A percentile compares a stretch with the other conserved stretches of the same genome.
phyloP scores from a whole-genome alignment of 306 rosid species.

The Arachis stenosperma region DNA sequence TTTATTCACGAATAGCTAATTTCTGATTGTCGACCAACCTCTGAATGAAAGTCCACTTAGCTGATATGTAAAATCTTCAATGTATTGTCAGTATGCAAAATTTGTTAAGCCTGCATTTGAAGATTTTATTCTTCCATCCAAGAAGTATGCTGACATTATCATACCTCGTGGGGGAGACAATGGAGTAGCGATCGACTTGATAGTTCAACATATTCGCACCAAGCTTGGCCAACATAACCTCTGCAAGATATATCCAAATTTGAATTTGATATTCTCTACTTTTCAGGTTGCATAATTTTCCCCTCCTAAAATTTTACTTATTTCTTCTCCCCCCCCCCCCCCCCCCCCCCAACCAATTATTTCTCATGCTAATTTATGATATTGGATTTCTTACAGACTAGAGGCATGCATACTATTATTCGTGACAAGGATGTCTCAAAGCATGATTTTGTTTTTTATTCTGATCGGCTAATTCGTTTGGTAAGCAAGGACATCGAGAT shows the following conservation, averaged over 20 bases:
- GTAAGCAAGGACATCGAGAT: conserved; percentile 47
- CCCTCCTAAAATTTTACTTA: conserved; percentile 4
- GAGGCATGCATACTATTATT: conserved; percentile 97
- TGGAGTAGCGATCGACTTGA: conserved; percentile 90
- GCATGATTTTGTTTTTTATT: conserved; percentile 89
- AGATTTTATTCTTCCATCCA: conserved; percentile 91
- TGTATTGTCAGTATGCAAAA: conserved; percentile 75
- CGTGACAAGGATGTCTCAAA: conserved; percentile 83
- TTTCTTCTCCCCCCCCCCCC: conserved; percentile 22
- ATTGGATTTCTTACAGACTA: conserved; percentile 59
- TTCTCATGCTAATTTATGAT: conserved; percentile 23
- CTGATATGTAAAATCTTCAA: conserved; percentile 35
- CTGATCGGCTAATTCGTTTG: conserved; percentile 92
- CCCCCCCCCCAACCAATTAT: too few relatives aligned
- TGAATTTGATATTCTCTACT: conserved; percentile 79
- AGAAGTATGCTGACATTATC: conserved; percentile 93
- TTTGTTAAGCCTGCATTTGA: conserved; percentile 97
- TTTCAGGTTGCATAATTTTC: conserved; percentile 69
- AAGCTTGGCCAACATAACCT: conserved; percentile 95
- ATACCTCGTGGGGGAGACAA: conserved; percentile 94
- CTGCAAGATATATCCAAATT: conserved; percentile 85
- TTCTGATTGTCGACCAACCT: conserved; percentile 17
- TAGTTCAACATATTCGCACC: conserved; percentile 90
- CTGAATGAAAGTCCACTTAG: conserved; percentile 14
- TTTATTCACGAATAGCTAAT: background rate